Percentiles rank a stretch among this genome's conserved stretches.
Evolutionary conservation across 2,329 filamentous ascomycete genomes (phyloP).

Genomic region (Corniculantispora saksenae): DNA sequence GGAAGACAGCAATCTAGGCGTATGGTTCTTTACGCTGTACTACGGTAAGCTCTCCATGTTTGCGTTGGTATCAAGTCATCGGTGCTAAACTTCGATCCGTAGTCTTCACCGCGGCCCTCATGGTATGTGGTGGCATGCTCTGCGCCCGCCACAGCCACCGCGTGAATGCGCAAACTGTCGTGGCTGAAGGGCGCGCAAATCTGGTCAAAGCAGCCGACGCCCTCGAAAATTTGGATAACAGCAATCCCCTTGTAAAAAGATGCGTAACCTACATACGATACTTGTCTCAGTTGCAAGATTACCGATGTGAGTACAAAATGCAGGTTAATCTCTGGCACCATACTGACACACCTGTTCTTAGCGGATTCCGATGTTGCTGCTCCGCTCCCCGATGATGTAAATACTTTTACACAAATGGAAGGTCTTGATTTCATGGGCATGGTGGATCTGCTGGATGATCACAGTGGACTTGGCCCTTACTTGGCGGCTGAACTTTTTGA

Average conservation of each 20-base stretch:
- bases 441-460: conserved; percentile 7
- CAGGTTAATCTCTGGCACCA: no score
- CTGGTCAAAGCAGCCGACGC: conserved; percentile 11
- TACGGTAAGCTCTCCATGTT: conserved; percentile 28
- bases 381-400: not conserved
- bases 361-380: not conserved
- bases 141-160: conserved; percentile 10
- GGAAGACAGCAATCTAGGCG: conserved; percentile 27
- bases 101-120: conserved; percentile 17
- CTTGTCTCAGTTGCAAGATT: conserved; percentile 10
- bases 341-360: not conserved
- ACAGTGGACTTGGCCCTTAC: conserved; percentile 12
- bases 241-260: conserved; percentile 9
- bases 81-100: not conserved
- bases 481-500: conserved; percentile 14
- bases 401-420: not conserved
- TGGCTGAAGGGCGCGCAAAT: not conserved
- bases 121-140: conserved; percentile 14
- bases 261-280: conserved; percentile 18
- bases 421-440: conserved; percentile 9
- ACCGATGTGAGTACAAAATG: not conserved
- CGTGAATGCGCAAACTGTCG: not conserved
- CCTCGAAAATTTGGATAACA: conserved; percentile 14
- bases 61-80: no score
- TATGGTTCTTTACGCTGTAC: conserved; percentile 36